A percentile compares a stretch with the other conserved stretches of the same genome.
phyloP scores from a whole-genome alignment of 1,139 yeast species.

The Arxiozyma telluris region DNA sequence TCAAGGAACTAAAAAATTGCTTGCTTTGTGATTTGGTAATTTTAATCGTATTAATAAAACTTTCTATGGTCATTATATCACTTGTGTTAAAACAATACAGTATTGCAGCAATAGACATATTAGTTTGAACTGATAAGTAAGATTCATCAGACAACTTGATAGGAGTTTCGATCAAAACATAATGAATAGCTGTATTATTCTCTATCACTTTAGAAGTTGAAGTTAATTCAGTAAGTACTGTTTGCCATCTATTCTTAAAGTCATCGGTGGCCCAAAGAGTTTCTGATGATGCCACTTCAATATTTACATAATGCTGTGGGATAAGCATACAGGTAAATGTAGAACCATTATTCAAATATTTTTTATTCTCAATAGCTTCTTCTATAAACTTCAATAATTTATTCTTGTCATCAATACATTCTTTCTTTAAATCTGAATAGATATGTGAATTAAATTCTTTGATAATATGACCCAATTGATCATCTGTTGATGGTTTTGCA shows the following conservation, averaged over 20 bases:
- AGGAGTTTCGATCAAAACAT: slow-evolving; percentile 14
- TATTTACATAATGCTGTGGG: neutral
- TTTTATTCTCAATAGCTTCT: neutral
- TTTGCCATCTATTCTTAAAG: slow-evolving; percentile 4
- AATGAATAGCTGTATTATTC: slow-evolving; percentile 8
- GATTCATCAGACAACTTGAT: slow-evolving; percentile 6
- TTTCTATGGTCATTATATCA: slow-evolving; percentile 5
- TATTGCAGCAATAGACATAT: slow-evolving; percentile 14
- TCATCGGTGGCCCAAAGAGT: slow-evolving; percentile 6
- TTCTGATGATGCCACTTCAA: slow-evolving; percentile 1
- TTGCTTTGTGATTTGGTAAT: slow-evolving; percentile 3
- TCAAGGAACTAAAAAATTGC: neutral
- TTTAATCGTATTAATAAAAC: slow-evolving; percentile 6
- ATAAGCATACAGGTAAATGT: slow-evolving; percentile 3
- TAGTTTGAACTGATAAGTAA: slow-evolving; percentile 8
- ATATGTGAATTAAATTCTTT: neutral
- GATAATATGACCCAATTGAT: neutral
- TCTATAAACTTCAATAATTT: neutral
- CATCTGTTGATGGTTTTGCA: neutral
- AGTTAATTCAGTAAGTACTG: neutral
- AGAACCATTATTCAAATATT: neutral
- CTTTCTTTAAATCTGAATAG: neutral
- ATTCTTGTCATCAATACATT: neutral
- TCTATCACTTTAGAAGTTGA: neutral
- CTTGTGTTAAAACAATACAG: slow-evolving; percentile 13